phyloP scores from a whole-genome alignment of 495 filamentous ascomycete genomes.

The Neurospora hispaniola region DNA sequence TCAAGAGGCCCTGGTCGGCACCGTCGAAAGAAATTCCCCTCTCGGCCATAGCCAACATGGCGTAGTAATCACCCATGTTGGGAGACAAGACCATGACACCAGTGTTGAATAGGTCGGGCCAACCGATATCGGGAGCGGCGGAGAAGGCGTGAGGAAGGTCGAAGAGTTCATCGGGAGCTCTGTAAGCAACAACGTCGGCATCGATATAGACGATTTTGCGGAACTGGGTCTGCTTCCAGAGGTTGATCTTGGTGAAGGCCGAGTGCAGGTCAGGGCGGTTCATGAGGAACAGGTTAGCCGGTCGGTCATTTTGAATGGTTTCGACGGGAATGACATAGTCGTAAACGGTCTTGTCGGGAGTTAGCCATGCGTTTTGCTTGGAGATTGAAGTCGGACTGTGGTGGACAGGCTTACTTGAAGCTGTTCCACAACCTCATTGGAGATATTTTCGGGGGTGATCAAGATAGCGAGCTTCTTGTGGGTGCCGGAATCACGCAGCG shows the following conservation, averaged over 20 bases:
- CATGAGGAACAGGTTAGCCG: constrained; percentile 85
- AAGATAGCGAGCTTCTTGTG: constrained; percentile 77
- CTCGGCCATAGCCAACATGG: constrained; percentile 71
- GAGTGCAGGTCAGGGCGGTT: constrained; percentile 78
- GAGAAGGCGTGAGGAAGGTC: constrained; percentile 66
- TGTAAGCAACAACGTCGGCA: constrained; percentile 74
- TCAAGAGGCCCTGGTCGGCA: constrained; percentile 91
- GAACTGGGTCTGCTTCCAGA: constrained; percentile 90
- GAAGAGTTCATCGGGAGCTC: constrained; percentile 90
- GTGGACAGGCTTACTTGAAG: constrained; percentile 46
- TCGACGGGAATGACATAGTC: constrained; percentile 82
- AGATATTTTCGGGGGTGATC: constrained; percentile 67
- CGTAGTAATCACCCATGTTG: constrained; percentile 77
- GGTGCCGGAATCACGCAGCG: constrained; percentile 83
- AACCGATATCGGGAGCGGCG: constrained; percentile 90
- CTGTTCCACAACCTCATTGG: constrained; percentile 59
- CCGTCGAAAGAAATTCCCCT: constrained; percentile 91
- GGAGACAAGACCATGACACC: constrained; percentile 87
- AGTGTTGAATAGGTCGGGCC: constrained; percentile 97
- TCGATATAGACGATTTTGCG: constrained; percentile 86
- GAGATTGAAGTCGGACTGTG: neutral
- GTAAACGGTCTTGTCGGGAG: constrained; percentile 49
- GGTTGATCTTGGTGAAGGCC: constrained; percentile 90
- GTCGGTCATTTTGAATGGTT: constrained; percentile 61
- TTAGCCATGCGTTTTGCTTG: neutral